Base-by-base conservation (phyloP, 306 rosid genomes). In the Potentilla sterilis region DNA sequence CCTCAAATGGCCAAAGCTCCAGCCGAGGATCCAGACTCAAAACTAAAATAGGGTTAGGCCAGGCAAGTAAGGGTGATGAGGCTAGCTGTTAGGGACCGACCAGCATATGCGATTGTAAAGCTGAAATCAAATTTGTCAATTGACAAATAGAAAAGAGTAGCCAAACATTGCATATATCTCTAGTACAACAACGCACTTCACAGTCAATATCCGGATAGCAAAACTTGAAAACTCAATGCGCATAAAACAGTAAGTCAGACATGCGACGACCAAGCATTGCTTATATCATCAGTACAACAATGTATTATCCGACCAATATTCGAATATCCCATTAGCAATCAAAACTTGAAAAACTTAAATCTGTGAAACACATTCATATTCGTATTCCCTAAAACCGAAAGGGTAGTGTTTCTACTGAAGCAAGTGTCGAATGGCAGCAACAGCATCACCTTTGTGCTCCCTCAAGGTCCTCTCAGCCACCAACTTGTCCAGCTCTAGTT, bases 361-460 rank as follows among this genome's bases (percentile, higher is more conserved):
- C 42, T 51, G 14, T 2, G 21, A 32, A 35, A 34, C 55, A 58
- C 10, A 5, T 37, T 52, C 35, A 16, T 70, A 11, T 37, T 52
- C n/a, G 9, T 70, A 11, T 8, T 19, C 35, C 64, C 64, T 59
- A 9, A 5, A n/a, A 12, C 69, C 18, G 15, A 63, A 4, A 65
- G 11, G 67, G 6, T 12, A 22, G 16, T 58, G 14, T 7, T 18
- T 62, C 78, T 65, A 91, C 74, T 46, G 89, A 76, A 95, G 97
- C 86, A 92, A 87, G 72, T 90, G 85, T 51, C 96, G 80, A 79
- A 95, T 87, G 73, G 97, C 98, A 81, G 98, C 96, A 83, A 92
- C 98, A 0, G 98, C 97, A 78, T 95, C 96, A 41, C 99, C 97
- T 83, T 92, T 90, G 88, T 95, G 99, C 81, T 95, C 99, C 12